Evolutionary conservation across 1,139 yeast species (phyloP).

Genomic region (Debaryomycetaceae sp.): DNA sequence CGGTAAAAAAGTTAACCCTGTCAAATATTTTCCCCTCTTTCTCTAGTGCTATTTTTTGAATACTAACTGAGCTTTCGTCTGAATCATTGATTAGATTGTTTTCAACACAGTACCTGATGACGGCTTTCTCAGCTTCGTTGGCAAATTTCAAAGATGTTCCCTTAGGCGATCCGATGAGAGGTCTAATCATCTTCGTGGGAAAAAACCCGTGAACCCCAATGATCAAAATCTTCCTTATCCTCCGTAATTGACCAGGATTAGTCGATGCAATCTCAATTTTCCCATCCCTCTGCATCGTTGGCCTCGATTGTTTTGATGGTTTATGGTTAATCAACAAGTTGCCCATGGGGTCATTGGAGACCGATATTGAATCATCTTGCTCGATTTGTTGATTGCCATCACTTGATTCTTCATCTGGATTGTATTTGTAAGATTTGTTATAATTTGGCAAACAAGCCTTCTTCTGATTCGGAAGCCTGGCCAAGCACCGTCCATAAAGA

Average conservation of each 20-base stretch:
- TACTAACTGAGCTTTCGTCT: slow-evolving; percentile 49
- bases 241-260: slow-evolving; percentile 30
- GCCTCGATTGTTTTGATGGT: slow-evolving; percentile 5
- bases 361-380: slow-evolving; percentile 35
- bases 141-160: slow-evolving; percentile 89
- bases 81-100: slow-evolving; percentile 39
- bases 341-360: slow-evolving; percentile 45
- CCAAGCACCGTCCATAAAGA: slow-evolving; percentile 38
- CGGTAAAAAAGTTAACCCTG: slow-evolving; percentile 76
- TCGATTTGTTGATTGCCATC: slow-evolving; percentile 18
- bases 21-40: slow-evolving; percentile 89
- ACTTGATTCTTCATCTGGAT: slow-evolving; percentile 23
- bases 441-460: slow-evolving; percentile 45
- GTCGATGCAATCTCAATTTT: slow-evolving; percentile 28
- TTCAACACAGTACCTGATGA: slow-evolving; percentile 68
- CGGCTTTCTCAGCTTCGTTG: slow-evolving; percentile 77
- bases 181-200: slow-evolving; percentile 81
- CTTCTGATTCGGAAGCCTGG: slow-evolving; percentile 35
- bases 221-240: slow-evolving; percentile 57
- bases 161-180: slow-evolving; percentile 87
- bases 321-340: slow-evolving; percentile 38
- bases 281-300: not conserved
- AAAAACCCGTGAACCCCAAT: slow-evolving; percentile 96
- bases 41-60: slow-evolving; percentile 88
- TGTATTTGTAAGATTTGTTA: slow-evolving; percentile 26